Conservation (phyloP, 2,329 filamentous ascomycete genomes). For the Erysiphe pulchra region DNA sequence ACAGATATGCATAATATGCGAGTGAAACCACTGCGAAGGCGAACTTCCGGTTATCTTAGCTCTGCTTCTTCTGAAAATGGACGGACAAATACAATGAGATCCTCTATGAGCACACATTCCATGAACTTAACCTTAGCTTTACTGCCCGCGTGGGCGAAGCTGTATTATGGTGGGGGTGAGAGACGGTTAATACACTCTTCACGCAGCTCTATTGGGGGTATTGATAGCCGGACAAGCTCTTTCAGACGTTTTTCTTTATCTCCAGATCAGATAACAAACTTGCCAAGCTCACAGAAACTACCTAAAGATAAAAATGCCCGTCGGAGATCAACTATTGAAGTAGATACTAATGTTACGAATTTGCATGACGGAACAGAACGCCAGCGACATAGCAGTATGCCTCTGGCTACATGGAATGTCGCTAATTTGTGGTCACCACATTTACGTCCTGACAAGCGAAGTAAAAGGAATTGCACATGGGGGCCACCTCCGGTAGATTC, state of each 20-base stretch:
- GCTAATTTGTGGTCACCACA: slow-evolving; percentile 52
- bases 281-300: slow-evolving; percentile 21
- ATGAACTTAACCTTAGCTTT: slow-evolving; percentile 17
- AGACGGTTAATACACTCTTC: slow-evolving; percentile 21
- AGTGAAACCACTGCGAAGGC: slow-evolving; percentile 25
- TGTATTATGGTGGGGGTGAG: slow-evolving; percentile 48
- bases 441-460: slow-evolving; percentile 34
- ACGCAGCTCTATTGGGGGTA: slow-evolving; percentile 10
- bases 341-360: slow-evolving; percentile 12
- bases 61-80: slow-evolving; percentile 19
- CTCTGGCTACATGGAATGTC: slow-evolving; percentile 22
- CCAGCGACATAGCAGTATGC: background rate
- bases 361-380: background rate
- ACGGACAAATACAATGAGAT: slow-evolving; percentile 13
- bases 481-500: slow-evolving; percentile 46
- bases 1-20: slow-evolving; percentile 29
- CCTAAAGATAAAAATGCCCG: slow-evolving; percentile 15
- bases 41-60: slow-evolving; percentile 25
- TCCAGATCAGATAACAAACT: slow-evolving; percentile 5
- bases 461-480: slow-evolving; percentile 36
- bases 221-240: slow-evolving; percentile 22
- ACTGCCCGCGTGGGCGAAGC: slow-evolving; percentile 23
- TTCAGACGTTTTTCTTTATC: slow-evolving; percentile 18
- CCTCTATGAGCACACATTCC: slow-evolving; percentile 17
- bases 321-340: slow-evolving; percentile 19